These are phyloP conservation scores for Kalanchoe fedtschenkoi DNA, from an alignment of 164 flowering plant genomes.

Conservation along the genomic window DNA sequence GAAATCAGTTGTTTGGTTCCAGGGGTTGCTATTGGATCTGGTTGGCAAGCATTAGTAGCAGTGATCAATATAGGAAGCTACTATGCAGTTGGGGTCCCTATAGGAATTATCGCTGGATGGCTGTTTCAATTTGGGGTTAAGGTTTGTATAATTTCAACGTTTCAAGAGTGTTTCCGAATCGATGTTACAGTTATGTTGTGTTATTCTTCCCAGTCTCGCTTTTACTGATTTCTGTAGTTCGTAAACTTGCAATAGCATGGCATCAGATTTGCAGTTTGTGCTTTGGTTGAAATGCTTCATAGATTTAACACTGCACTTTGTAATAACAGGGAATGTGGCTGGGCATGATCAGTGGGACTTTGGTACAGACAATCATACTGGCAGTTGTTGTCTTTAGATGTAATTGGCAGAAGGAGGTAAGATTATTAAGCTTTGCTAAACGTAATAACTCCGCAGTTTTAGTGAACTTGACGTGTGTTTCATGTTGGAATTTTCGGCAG, in stretches of 20 bases:
- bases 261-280: not conserved
- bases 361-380: constrained; percentile 19
- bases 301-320: not conserved
- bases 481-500: not conserved
- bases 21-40: constrained; percentile 76
- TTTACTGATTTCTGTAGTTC: not conserved
- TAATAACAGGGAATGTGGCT: constrained; percentile 22
- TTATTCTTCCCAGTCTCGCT: not conserved
- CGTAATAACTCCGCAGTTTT: not conserved
- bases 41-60: constrained; percentile 65
- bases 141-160: constrained; percentile 19
- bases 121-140: constrained; percentile 27
- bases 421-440: not conserved
- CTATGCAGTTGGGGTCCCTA: constrained; percentile 53
- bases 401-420: constrained; percentile 27
- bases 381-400: constrained; percentile 14
- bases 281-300: not conserved
- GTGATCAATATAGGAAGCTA: constrained; percentile 52
- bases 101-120: constrained; percentile 39
- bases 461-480: not conserved
- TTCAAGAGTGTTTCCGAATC: not conserved
- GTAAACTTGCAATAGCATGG: not conserved
- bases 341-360: constrained; percentile 26
- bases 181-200: not conserved
- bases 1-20: not conserved